Conservation (phyloP, 257 asterid genomes). For the Eustoma russellianum region DNA sequence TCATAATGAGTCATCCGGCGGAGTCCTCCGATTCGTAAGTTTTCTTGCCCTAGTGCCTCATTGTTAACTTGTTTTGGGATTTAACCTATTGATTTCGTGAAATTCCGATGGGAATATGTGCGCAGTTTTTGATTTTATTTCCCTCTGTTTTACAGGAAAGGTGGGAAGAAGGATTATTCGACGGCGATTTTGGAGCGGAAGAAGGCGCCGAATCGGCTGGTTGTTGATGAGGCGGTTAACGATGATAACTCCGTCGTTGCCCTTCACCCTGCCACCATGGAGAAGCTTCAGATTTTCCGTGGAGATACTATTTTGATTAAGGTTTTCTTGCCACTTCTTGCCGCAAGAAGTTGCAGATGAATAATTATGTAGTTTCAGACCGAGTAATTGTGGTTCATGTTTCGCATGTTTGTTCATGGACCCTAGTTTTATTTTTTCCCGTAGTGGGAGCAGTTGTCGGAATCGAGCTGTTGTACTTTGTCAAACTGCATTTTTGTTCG, state of each 20-base stretch:
- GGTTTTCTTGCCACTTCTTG: no score
- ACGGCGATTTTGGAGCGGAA: conserved; percentile 88
- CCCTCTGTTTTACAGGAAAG: conserved; percentile 34
- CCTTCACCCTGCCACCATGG: conserved; percentile 74
- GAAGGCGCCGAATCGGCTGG: conserved; percentile 70
- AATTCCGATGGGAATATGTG: conserved; percentile 6
- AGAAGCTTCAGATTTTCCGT: conserved; percentile 79
- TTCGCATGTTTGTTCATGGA: no score
- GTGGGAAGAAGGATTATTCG: conserved; percentile 64
- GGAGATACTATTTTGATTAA: conserved; percentile 73
- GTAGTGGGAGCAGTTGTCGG: no score
- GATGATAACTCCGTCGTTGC: conserved; percentile 77
- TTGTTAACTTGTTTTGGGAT: neutral
- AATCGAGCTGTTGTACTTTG: no score
- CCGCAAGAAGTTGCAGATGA: no score
- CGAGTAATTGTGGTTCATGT: no score
- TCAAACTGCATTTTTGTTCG: no score
- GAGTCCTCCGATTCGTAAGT: conserved; percentile 84
- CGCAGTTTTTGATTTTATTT: neutral
- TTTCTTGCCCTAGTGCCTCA: neutral
- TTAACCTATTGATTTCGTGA: neutral
- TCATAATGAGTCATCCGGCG: conserved; percentile 51
- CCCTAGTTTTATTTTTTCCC: no score
- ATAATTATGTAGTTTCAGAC: no score
- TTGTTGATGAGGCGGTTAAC: conserved; percentile 87